These are phyloP conservation scores for Lasiosphaeria hispida DNA, from an alignment of 495 filamentous ascomycete genomes.

Conservation along the genomic window DNA sequence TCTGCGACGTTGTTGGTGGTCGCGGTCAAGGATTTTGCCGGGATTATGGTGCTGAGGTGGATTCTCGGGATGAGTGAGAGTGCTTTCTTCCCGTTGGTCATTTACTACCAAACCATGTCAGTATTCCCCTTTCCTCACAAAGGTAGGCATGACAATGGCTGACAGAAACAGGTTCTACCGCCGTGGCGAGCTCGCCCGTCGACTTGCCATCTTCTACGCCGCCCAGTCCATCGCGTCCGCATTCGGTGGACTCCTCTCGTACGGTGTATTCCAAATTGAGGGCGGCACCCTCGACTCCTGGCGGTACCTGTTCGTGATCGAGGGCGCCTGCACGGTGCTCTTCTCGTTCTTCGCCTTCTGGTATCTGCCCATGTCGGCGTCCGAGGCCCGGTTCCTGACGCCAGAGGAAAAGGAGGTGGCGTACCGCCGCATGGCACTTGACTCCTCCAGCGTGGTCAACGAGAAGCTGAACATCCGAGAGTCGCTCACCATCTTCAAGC, in stretches of 20 bases:
- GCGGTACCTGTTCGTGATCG: constrained; percentile 77
- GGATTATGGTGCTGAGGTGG: constrained; percentile 65
- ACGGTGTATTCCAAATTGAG: constrained; percentile 73
- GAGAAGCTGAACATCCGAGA: constrained; percentile 68
- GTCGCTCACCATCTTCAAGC: constrained; percentile 60
- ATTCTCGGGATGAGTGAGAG: constrained; percentile 70
- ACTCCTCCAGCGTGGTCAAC: constrained; percentile 69
- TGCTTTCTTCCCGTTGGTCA: constrained; percentile 70
- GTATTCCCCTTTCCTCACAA: not conserved
- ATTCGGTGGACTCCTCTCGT: constrained; percentile 71
- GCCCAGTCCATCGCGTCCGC: constrained; percentile 71
- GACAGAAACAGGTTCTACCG: constrained; percentile 59
- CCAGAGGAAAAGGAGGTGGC: constrained; percentile 66
- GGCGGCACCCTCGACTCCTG: constrained; percentile 50
- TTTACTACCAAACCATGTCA: constrained; percentile 44
- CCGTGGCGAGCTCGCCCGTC: constrained; percentile 70
- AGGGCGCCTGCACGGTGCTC: constrained; percentile 58
- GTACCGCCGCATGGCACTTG: constrained; percentile 70
- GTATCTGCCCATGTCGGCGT: constrained; percentile 65
- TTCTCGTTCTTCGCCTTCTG: constrained; percentile 67
- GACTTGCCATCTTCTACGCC: constrained; percentile 76
- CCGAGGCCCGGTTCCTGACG: constrained; percentile 61
- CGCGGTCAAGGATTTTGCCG: constrained; percentile 58
- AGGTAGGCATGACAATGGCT: not conserved
- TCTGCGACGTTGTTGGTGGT: constrained; percentile 54